These are phyloP conservation scores for Aspergillus taichungensis DNA, from an alignment of 495 filamentous ascomycete genomes.

Conservation along the genomic window DNA sequence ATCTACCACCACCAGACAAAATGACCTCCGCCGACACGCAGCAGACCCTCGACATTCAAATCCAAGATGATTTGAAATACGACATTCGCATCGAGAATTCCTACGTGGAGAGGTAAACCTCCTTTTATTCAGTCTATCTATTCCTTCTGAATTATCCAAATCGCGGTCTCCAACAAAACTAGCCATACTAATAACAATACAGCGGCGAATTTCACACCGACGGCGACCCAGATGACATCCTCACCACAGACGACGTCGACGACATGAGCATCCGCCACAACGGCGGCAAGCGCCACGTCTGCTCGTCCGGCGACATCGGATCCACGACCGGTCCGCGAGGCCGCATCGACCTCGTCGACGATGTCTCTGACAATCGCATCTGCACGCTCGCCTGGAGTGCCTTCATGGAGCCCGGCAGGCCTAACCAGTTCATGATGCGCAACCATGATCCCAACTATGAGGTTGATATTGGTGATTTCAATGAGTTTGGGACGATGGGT, in stretches of 20 bases:
- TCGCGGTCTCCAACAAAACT: not conserved
- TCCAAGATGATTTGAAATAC: conserved; percentile 4
- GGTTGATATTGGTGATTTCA: conserved; percentile 2
- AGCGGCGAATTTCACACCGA: conserved; percentile 4
- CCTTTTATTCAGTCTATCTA: too few relatives aligned
- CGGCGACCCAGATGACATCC: conserved; percentile 2
- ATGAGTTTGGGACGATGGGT: conserved; percentile 3
- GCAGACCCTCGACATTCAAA: conserved; percentile 3
- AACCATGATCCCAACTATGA: not conserved
- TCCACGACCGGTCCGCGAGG: conserved; percentile 3
- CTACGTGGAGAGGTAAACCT: conserved; percentile 1
- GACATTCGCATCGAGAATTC: conserved; percentile 4
- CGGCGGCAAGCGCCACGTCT: conserved; percentile 3
- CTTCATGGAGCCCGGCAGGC: conserved; percentile 1
- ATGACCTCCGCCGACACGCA: not conserved
- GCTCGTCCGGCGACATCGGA: not conserved
- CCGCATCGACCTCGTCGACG: conserved; percentile 2
- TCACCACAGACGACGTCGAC: conserved; percentile 4
- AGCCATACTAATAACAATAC: not conserved
- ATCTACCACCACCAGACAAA: not conserved
- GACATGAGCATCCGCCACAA: conserved; percentile 7
- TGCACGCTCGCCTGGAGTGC: conserved; percentile 5
- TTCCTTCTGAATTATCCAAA: too few relatives aligned
- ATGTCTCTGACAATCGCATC: not conserved
- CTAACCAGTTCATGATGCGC: conserved; percentile 1